A percentile compares a stretch with the other conserved stretches of the same genome.
These are phyloP conservation scores for Cladosporium sp. DNA, from an alignment of 2,329 filamentous ascomycete species.

Conservation along the genomic window DNA sequence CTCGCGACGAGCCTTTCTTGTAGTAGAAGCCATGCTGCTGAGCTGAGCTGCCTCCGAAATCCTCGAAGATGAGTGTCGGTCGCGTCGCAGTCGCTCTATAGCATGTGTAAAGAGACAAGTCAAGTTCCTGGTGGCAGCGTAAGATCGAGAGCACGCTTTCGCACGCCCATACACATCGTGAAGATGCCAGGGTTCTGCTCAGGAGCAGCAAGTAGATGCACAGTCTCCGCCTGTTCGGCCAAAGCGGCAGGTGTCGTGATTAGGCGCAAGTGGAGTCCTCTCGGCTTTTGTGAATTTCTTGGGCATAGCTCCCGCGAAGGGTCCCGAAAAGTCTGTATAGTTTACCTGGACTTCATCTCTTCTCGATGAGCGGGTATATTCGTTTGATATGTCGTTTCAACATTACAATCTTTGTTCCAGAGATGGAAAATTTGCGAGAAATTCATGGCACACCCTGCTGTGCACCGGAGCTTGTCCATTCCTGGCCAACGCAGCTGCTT, in stretches of 20 bases:
- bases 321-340: conserved; percentile 8
- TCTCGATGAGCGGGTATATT: background rate
- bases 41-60: background rate
- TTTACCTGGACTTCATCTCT: conserved; percentile 16
- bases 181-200: background rate
- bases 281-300: conserved; percentile 2
- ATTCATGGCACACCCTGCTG: background rate
- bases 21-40: conserved; percentile 21
- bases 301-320: conserved; percentile 8
- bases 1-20: conserved; percentile 27
- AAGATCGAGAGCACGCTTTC: background rate
- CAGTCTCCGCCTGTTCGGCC: background rate
- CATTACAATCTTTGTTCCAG: background rate
- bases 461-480: background rate
- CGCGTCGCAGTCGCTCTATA: background rate
- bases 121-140: background rate
- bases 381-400: background rate
- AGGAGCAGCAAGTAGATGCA: background rate
- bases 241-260: conserved; percentile 1
- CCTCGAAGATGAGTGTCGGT: background rate
- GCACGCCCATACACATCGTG: background rate
- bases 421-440: background rate
- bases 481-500: background rate
- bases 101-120: background rate
- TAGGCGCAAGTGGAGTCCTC: background rate